These are phyloP conservation scores for Nemania abortiva DNA, from an alignment of 2,329 filamentous ascomycete genomes.

Conservation along the genomic window DNA sequence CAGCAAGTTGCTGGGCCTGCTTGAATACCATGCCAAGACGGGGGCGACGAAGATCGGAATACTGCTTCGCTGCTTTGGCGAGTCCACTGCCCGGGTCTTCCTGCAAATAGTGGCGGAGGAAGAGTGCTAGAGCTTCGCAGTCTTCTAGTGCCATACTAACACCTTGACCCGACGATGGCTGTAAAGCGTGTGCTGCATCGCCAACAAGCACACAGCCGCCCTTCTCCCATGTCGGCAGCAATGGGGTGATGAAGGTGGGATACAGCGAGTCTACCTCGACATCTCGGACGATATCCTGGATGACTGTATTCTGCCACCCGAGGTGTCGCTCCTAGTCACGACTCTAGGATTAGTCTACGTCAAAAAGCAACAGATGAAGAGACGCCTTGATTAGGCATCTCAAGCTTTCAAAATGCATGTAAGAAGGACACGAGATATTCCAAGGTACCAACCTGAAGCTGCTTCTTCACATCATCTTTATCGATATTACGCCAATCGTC, in stretches of 20 bases:
- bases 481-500: conserved; percentile 38
- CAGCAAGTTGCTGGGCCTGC: conserved; percentile 37
- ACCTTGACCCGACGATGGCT: conserved; percentile 38
- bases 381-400: not conserved
- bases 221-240: conserved; percentile 38
- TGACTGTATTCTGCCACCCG: conserved; percentile 28
- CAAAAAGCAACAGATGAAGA: not conserved
- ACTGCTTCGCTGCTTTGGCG: conserved; percentile 23
- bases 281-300: conserved; percentile 32
- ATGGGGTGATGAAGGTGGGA: conserved; percentile 34
- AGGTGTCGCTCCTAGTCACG: conserved; percentile 29
- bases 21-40: conserved; percentile 37
- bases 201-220: conserved; percentile 39
- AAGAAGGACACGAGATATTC: not conserved
- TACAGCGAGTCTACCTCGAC: conserved; percentile 34
- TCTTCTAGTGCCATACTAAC: conserved; percentile 39
- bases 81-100: conserved; percentile 11
- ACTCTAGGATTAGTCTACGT: not conserved
- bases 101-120: conserved; percentile 28
- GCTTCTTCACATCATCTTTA: conserved; percentile 30
- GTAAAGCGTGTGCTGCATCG: conserved; percentile 36
- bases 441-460: conserved; percentile 30
- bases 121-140: conserved; percentile 30
- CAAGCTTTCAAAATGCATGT: not conserved
- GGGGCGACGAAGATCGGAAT: conserved; percentile 35